These are phyloP conservation scores for Penicillium cataractarum DNA, from an alignment of 495 filamentous ascomycete species.

Conservation along the genomic window DNA sequence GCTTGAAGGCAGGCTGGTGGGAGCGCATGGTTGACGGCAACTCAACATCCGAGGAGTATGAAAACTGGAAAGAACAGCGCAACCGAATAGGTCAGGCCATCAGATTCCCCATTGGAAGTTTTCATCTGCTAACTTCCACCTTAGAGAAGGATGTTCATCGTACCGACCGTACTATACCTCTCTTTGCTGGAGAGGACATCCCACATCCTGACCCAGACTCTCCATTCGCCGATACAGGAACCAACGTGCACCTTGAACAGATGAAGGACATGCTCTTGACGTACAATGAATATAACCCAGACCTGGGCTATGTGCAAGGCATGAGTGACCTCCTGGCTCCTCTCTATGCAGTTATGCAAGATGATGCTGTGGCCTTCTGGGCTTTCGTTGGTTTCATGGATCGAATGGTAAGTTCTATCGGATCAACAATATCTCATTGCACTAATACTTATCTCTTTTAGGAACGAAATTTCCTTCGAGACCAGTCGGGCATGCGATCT, in stretches of 20 bases:
- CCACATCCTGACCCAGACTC: constrained; percentile 98
- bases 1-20: constrained; percentile 96
- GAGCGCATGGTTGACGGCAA: constrained; percentile 84
- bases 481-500: constrained; percentile 92
- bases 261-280: constrained; percentile 99
- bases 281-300: constrained; percentile 95
- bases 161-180: constrained; percentile 87
- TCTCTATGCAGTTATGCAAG: constrained; percentile 95
- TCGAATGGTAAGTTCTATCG: constrained; percentile 65
- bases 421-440: neutral
- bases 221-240: constrained; percentile 86
- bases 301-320: constrained; percentile 94
- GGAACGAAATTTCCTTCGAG: constrained; percentile 95
- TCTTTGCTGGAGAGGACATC: constrained; percentile 95
- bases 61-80: constrained; percentile 96
- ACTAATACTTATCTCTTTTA: constrained; percentile 20
- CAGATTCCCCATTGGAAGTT: neutral
- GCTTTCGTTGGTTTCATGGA: constrained; percentile 96
- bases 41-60: constrained; percentile 73
- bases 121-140: constrained; percentile 16
- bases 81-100: constrained; percentile 79
- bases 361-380: constrained; percentile 97
- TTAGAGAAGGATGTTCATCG: constrained; percentile 97
- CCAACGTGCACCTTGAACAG: constrained; percentile 96
- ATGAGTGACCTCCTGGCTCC: constrained; percentile 97